phyloP scores from a whole-genome alignment of 2,329 filamentous ascomycete genomes.

The Trichoderma sp. region DNA sequence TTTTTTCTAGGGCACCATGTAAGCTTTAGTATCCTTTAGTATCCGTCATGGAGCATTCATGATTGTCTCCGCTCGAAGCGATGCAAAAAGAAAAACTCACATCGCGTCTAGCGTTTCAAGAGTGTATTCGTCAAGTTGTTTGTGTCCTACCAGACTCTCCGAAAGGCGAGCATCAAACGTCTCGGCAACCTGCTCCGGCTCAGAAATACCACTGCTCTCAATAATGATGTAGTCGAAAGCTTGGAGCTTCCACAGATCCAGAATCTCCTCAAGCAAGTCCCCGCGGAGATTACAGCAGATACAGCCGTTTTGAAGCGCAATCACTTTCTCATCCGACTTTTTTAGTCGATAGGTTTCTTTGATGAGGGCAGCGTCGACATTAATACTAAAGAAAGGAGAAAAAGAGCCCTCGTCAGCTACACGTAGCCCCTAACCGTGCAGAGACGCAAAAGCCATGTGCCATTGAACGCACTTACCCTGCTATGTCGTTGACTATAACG shows the following conservation, averaged over 20 bases:
- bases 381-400: constrained; percentile 44
- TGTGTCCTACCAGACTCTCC: constrained; percentile 32
- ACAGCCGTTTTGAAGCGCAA: constrained; percentile 69
- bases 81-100: constrained; percentile 26
- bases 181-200: constrained; percentile 71
- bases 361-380: constrained; percentile 63
- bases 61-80: no score
- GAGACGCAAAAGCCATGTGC: no score
- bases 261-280: constrained; percentile 68
- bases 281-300: constrained; percentile 75
- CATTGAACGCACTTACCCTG: constrained; percentile 41
- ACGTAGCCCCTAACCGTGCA: no score
- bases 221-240: constrained; percentile 70
- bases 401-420: no score
- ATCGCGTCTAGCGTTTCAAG: constrained; percentile 37
- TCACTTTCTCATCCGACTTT: constrained; percentile 61
- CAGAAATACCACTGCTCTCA: constrained; percentile 69
- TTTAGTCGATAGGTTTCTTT: constrained; percentile 54
- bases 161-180: constrained; percentile 62
- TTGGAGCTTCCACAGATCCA: constrained; percentile 58
- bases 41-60: no score
- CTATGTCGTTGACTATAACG: constrained; percentile 73
- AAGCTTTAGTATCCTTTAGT: no score
- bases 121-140: constrained; percentile 40
- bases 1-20: constrained; percentile 38